Evolutionary conservation across 257 asterid genomes (phyloP).

Genomic region (Ajuga chamaepitys): DNA sequence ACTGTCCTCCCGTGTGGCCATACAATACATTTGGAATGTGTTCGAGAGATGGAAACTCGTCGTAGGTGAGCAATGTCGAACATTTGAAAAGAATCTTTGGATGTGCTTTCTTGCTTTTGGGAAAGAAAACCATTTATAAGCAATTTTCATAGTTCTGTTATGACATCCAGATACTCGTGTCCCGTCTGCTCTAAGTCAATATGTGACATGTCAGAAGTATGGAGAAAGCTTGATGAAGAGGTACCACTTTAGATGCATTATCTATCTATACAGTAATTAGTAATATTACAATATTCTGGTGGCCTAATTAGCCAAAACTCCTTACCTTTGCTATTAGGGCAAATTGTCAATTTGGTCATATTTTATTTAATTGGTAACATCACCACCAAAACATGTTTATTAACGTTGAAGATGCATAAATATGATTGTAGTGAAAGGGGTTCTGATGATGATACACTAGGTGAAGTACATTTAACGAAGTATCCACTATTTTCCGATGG

Average conservation of each 20-base stretch:
- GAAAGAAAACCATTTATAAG: background rate
- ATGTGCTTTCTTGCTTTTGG: background rate
- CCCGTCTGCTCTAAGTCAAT: constrained; percentile 56
- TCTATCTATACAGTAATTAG: too few species aligned
- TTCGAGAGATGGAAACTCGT: constrained; percentile 38
- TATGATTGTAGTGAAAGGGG: too few species aligned
- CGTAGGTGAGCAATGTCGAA: constrained; percentile 21
- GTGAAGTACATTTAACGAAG: too few species aligned
- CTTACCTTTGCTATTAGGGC: background rate
- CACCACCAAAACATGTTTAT: too few species aligned
- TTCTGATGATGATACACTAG: too few species aligned
- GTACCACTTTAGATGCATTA: constrained; percentile 10
- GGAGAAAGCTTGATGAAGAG: constrained; percentile 54
- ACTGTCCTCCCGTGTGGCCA: constrained; percentile 54
- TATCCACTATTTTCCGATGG: too few species aligned
- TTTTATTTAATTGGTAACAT: too few species aligned
- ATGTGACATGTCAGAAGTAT: constrained; percentile 47
- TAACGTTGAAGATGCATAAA: too few species aligned
- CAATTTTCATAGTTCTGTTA: background rate
- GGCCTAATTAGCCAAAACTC: background rate
- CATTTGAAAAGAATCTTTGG: background rate
- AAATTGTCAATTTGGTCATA: too few species aligned
- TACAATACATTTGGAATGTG: constrained; percentile 50
- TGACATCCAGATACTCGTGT: constrained; percentile 40
- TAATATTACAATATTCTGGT: background rate